Base-by-base conservation (phyloP, 2,329 filamentous ascomycete species). In the Diaporthe eres region DNA sequence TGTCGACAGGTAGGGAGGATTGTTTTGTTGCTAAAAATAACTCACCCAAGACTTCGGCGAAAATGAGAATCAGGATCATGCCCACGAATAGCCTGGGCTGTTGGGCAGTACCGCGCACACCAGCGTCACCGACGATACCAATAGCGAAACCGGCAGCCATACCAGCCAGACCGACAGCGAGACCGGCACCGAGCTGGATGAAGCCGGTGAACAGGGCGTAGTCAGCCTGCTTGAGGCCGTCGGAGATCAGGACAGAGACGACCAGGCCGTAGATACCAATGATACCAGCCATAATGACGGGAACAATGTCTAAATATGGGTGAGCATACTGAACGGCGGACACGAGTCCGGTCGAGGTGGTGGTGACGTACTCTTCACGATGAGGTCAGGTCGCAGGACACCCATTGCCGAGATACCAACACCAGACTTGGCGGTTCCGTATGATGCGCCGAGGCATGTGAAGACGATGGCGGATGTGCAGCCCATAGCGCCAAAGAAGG, bases 261-360 rank as follows among this genome's bases (percentile, higher is more conserved):
- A 97, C 94, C 79, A 97, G 91, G 82, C 94, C 94, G 89, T 97
- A 99, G 87, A 99, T 98, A 94, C 95, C 97, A 88, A 99, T 98
- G 88, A 99, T 99, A 98, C 97, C 97, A 90, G 97, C 97, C 97
- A 99, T 99, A 93, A 99, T 98, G 87, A 98, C 97, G 85, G 97
- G 97, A 79, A 98, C 96, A 86, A 98, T 98, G 91, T 98, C 96
- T 98, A 80, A 13, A 67, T 77, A 61, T 49, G 25, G 58, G 71
- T 53, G 68, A 74, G 74, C 72, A 44, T 55, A 22, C 77, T 60
- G 77, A 77, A 65, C 67, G 75, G 71, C 77, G 77, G 49, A 22
- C 78, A 44, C 63, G 71, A 55, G 44, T 19, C 22, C 17, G n/a
- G 44, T 60, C 44, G 31, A 37, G 61, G 42, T 47, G 53, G 42